Evolutionary conservation across 768 basidiomycete species (phyloP).

Genomic region (Xerocomus potaroensis): DNA sequence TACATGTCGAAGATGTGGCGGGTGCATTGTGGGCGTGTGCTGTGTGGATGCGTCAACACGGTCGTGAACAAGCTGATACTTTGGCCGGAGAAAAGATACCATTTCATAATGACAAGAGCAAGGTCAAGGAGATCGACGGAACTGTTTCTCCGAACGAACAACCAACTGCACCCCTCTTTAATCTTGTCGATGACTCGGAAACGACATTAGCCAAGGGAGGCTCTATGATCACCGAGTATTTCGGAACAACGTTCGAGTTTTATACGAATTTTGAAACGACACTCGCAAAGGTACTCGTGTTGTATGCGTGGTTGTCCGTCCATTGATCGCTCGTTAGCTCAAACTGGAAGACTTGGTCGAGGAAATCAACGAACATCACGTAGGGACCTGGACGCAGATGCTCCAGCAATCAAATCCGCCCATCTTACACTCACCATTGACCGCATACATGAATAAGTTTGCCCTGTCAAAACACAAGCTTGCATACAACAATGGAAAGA

Average conservation of each 20-base stretch:
- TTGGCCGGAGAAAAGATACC: slow-evolving; percentile 41
- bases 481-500: slow-evolving; percentile 65
- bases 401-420: slow-evolving; percentile 66
- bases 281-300: slow-evolving; percentile 52
- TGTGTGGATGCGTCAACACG: slow-evolving; percentile 64
- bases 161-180: slow-evolving; percentile 74
- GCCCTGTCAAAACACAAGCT: slow-evolving; percentile 65
- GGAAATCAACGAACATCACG: slow-evolving; percentile 83
- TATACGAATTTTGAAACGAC: slow-evolving; percentile 67
- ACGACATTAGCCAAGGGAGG: slow-evolving; percentile 66
- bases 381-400: slow-evolving; percentile 81
- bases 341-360: slow-evolving; percentile 67
- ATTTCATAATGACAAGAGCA: slow-evolving; percentile 60
- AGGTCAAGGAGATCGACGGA: slow-evolving; percentile 59
- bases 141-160: slow-evolving; percentile 53
- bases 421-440: slow-evolving; percentile 64
- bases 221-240: slow-evolving; percentile 61
- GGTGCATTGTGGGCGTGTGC: slow-evolving; percentile 74
- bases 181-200: slow-evolving; percentile 76
- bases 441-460: slow-evolving; percentile 76
- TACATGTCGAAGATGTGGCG: slow-evolving; percentile 79
- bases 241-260: slow-evolving; percentile 79
- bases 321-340: slow-evolving; percentile 39
- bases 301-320: background rate
- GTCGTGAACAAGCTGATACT: slow-evolving; percentile 59